Evolutionary conservation across 768 basidiomycete species (phyloP).

Genomic region (Lactarius deliciosus): DNA sequence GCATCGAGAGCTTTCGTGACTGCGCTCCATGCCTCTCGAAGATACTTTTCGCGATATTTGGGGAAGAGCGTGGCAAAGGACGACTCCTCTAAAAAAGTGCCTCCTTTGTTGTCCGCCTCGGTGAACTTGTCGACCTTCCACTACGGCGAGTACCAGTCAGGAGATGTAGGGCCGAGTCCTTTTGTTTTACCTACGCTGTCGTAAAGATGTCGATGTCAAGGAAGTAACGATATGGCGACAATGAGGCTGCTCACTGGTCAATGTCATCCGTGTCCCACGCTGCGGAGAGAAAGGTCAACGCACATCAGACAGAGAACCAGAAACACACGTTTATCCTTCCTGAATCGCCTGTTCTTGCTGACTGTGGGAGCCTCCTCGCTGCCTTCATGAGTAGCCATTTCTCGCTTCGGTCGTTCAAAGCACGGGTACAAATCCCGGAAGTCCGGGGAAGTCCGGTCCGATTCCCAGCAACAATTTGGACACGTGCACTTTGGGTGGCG

Average conservation of each 20-base stretch:
- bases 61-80: slow-evolving; percentile 98
- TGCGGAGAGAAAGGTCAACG: slow-evolving; percentile 36
- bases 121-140: slow-evolving; percentile 90
- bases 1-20: slow-evolving; percentile 82
- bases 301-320: slow-evolving; percentile 23
- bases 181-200: slow-evolving; percentile 36
- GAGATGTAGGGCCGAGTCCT: not conserved
- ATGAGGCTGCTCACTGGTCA: slow-evolving; percentile 74
- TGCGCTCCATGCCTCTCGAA: slow-evolving; percentile 92
- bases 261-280: slow-evolving; percentile 99
- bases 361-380: slow-evolving; percentile 34
- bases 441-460: not conserved
- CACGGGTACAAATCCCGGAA: not conserved
- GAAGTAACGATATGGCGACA: not conserved
- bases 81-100: slow-evolving; percentile 90
- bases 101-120: slow-evolving; percentile 72
- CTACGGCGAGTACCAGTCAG: slow-evolving; percentile 22
- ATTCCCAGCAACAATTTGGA: not conserved
- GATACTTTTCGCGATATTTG: slow-evolving; percentile 96
- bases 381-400: not conserved
- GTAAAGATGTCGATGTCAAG: slow-evolving; percentile 13
- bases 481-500: not conserved
- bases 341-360: slow-evolving; percentile 85
- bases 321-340: slow-evolving; percentile 91
- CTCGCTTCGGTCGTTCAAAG: not conserved